These are phyloP conservation scores for Candida loeiensis DNA, from an alignment of 805 yeast species.

Conservation along the genomic window DNA sequence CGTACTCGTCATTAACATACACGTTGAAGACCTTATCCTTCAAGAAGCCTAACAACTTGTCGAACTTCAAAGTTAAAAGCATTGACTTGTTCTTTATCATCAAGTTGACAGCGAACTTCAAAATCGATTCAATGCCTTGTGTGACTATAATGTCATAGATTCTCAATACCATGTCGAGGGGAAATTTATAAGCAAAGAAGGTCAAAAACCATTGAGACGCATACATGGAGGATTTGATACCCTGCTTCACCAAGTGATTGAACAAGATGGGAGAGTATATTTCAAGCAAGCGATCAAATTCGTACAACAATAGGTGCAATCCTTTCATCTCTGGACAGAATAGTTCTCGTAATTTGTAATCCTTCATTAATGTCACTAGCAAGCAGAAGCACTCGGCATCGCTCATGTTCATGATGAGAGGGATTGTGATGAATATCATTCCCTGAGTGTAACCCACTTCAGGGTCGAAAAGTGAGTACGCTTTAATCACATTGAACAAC, in stretches of 20 bases:
- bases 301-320: conserved; percentile 76
- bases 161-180: conserved; percentile 80
- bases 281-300: conserved; percentile 85
- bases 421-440: conserved; percentile 90
- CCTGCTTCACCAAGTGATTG: conserved; percentile 78
- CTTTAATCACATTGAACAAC: conserved; percentile 71
- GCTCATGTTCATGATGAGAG: conserved; percentile 72
- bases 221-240: conserved; percentile 89
- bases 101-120: conserved; percentile 80
- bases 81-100: conserved; percentile 64
- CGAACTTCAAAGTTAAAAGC: conserved; percentile 65
- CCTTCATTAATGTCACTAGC: conserved; percentile 77
- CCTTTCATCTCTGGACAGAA: conserved; percentile 94
- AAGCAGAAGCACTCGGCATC: conserved; percentile 85
- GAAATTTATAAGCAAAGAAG: conserved; percentile 91
- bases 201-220: conserved; percentile 98
- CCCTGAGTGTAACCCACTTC: conserved; percentile 99
- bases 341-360: conserved; percentile 72
- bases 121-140: conserved; percentile 84
- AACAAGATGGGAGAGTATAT: conserved; percentile 68
- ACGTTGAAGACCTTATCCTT: conserved; percentile 76
- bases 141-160: conserved; percentile 85
- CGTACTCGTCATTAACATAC: conserved; percentile 48
- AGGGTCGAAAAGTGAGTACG: conserved; percentile 79
- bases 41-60: conserved; percentile 68